Evolutionary conservation across 805 yeast species (phyloP).

Genomic region (Spathaspora arborariae): DNA sequence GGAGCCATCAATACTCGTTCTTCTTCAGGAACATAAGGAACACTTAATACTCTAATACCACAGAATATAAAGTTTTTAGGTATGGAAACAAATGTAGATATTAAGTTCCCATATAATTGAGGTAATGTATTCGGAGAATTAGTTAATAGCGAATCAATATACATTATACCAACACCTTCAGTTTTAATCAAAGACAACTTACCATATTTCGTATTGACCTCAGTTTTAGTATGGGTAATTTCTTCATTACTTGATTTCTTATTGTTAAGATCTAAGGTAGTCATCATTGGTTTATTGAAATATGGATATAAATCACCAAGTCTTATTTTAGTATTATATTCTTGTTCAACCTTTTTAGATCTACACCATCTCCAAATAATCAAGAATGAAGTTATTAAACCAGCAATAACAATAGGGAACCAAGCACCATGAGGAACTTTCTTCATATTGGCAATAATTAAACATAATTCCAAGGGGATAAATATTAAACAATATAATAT

Average conservation of each 20-base stretch:
- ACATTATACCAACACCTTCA: constrained; percentile 41
- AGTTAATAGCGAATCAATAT: constrained; percentile 33
- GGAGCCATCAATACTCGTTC: constrained; percentile 39
- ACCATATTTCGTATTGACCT: constrained; percentile 18
- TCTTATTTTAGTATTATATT: constrained; percentile 28
- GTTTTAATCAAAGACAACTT: constrained; percentile 15
- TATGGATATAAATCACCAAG: constrained; percentile 33
- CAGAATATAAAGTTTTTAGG: constrained; percentile 45
- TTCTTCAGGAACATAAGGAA: constrained; percentile 38
- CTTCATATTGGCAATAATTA: constrained; percentile 46
- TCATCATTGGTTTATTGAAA: constrained; percentile 3
- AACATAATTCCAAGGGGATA: constrained; percentile 43
- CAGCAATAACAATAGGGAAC: constrained; percentile 51
- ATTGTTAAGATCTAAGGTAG: constrained; percentile 6
- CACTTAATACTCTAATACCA: constrained; percentile 37
- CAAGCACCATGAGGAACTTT: constrained; percentile 60
- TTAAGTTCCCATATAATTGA: constrained; percentile 30
- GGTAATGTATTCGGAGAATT: constrained; percentile 47
- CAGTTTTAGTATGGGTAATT: background rate
- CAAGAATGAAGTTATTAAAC: constrained; percentile 33
- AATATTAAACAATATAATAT: constrained; percentile 34
- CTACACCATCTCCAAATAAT: constrained; percentile 49
- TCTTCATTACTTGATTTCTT: background rate
- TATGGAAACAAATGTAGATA: constrained; percentile 39
- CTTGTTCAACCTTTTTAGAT: constrained; percentile 35